Evolutionary conservation across 148 eudicot species (phyloP), one percentile per base, ranked within the genome.

Genomic region (Rhododendron kiyosumense): DNA sequence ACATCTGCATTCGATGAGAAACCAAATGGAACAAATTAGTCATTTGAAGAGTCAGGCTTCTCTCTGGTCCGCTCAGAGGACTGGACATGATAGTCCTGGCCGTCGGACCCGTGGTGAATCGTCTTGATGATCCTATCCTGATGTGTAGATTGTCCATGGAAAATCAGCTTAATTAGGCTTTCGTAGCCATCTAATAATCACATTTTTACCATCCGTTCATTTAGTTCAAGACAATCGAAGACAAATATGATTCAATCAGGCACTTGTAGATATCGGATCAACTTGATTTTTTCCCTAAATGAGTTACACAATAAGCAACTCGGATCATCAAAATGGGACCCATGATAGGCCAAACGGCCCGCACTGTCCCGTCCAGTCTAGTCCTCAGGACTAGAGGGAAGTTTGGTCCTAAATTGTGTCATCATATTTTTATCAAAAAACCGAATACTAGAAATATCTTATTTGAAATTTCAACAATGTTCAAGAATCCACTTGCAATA

Each of bases 1-100:
- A 78, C 81, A 78, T 46, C 22, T 78, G 81, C 32, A n/a, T 78
- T 46, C 15, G 57, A 78, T 78, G 57, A 78, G 57, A 46, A 43
- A 11, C 28, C 49, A 78, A 78, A 78, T 41, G 52, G 52, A 78
- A 43, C 12, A 26, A 43, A 78, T 45, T 3, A 43, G 32, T 43
- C 9, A 43, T 45, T 78, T 78, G 81, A 43, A 18, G 65, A 59
- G 9, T 59, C 26, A 59, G 65, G 22, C 65, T 59, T 59, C 65
- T 59, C n/a, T 59, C 65, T 18, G 26, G 65, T 59, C 65, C 26
- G 2, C n/a, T 22, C 7, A 7, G n/a, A 22, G 45, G 65, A 59
- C 65, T 59, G n/a, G 65, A 59, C 24, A 7, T 59, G 65, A 59
- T 59, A 59, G 65, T 20, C 61, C 4, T 22, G n/a, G 24, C n/a